phyloP scores from a whole-genome alignment of 2,329 filamentous ascomycete species.

The Bertia moriformis region DNA sequence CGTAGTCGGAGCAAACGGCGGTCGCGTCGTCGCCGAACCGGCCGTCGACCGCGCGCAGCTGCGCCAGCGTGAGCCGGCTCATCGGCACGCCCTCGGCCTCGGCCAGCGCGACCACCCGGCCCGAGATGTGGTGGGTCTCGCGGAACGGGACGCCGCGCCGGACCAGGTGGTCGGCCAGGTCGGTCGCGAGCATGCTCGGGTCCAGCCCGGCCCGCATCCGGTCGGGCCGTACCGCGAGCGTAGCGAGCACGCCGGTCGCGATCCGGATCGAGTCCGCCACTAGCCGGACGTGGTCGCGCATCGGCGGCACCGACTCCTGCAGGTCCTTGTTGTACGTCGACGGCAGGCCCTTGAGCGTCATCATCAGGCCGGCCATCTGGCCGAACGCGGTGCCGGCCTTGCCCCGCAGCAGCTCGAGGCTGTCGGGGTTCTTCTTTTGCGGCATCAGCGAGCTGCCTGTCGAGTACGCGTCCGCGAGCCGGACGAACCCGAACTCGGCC shows the following conservation, averaged over 20 bases:
- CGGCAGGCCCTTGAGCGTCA: conserved; percentile 57
- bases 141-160: conserved; percentile 61
- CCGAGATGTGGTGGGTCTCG: conserved; percentile 67
- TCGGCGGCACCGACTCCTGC: conserved; percentile 76
- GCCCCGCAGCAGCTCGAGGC: conserved; percentile 56
- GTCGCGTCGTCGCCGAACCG: conserved; percentile 62
- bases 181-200: conserved; percentile 69
- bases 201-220: conserved; percentile 69
- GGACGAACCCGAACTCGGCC: conserved; percentile 62
- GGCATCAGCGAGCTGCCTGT: conserved; percentile 69
- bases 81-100: conserved; percentile 54
- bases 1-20: conserved; percentile 62
- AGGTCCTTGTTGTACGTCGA: conserved; percentile 83
- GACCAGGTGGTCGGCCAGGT: conserved; percentile 51
- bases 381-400: conserved; percentile 67
- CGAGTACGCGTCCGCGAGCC: conserved; percentile 64
- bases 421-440: conserved; percentile 73
- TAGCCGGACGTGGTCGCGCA: conserved; percentile 73
- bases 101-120: conserved; percentile 56
- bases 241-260: conserved; percentile 65
- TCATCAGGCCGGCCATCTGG: conserved; percentile 68
- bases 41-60: conserved; percentile 53
- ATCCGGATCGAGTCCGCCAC: conserved; percentile 70
- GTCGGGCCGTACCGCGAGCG: conserved; percentile 52
- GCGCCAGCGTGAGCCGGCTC: conserved; percentile 51